Evolutionary conservation across 2,329 filamentous ascomycete species (phyloP).

Genomic region (Diaporthe caulivora): DNA sequence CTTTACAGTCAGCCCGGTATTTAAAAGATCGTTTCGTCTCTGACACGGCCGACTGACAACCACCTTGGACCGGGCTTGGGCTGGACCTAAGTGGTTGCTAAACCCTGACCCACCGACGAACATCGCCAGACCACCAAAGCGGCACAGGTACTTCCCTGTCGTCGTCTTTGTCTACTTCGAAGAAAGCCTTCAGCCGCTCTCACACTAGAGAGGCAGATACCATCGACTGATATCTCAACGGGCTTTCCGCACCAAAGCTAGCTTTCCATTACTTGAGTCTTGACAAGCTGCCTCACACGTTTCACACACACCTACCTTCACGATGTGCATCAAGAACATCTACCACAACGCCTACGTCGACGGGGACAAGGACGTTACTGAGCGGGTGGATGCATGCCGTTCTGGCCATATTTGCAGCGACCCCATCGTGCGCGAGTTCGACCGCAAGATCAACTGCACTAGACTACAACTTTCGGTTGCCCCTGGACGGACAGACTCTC

Average conservation of each 20-base stretch:
- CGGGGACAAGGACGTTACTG: slow-evolving; percentile 47
- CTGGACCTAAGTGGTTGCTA: slow-evolving; percentile 35
- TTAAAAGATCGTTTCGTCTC: slow-evolving; percentile 47
- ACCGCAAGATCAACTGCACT: slow-evolving; percentile 45
- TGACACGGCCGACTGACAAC: slow-evolving; percentile 52
- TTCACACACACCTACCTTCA: slow-evolving; percentile 39
- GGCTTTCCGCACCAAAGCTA: neutral
- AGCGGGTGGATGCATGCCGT: slow-evolving; percentile 47
- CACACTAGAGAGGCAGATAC: slow-evolving; percentile 4
- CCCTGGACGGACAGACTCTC: slow-evolving; percentile 27
- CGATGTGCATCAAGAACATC: slow-evolving; percentile 51
- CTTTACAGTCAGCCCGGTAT: slow-evolving; percentile 45
- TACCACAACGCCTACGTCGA: slow-evolving; percentile 51
- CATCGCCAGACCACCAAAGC: slow-evolving; percentile 28
- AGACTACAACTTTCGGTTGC: slow-evolving; percentile 40
- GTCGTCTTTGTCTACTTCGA: slow-evolving; percentile 39
- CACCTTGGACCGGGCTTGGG: slow-evolving; percentile 34
- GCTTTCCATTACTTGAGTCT: slow-evolving; percentile 13
- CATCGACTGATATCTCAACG: slow-evolving; percentile 22
- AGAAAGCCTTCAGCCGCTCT: slow-evolving; percentile 8
- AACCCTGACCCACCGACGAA: slow-evolving; percentile 27
- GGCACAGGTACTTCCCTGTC: slow-evolving; percentile 28
- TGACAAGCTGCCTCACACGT: slow-evolving; percentile 29
- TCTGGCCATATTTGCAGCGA: slow-evolving; percentile 46
- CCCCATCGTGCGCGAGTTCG: slow-evolving; percentile 44